phyloP scores from a whole-genome alignment of 495 filamentous ascomycete genomes.

The Annulohypoxylon nitens region DNA sequence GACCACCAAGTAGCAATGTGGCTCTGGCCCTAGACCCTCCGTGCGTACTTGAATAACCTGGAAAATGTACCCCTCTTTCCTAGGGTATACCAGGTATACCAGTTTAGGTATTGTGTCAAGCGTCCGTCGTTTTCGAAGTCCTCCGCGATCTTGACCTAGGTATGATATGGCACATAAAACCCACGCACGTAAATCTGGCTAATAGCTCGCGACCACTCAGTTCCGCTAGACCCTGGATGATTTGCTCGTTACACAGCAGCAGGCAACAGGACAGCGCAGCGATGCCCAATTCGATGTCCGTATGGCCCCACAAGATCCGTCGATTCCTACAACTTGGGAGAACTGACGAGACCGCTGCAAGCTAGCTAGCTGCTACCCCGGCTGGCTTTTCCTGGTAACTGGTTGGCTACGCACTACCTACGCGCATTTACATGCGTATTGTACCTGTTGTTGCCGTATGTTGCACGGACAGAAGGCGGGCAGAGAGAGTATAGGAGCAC shows the following conservation, averaged over 20 bases:
- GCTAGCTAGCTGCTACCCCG: constrained; percentile 11
- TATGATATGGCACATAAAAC: constrained; percentile 36
- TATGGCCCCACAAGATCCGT: constrained; percentile 46
- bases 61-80: constrained; percentile 43
- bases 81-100: constrained; percentile 41
- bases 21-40: constrained; percentile 41
- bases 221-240: constrained; percentile 36
- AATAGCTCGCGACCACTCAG: constrained; percentile 41
- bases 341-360: constrained; percentile 29
- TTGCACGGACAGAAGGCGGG: constrained; percentile 22
- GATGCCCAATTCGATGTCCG: constrained; percentile 40
- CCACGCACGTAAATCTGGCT: constrained; percentile 45
- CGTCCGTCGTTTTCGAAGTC: constrained; percentile 22
- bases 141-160: constrained; percentile 43
- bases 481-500: constrained; percentile 28
- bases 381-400: neutral
- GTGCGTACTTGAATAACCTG: constrained; percentile 21
- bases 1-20: constrained; percentile 44
- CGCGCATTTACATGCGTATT: constrained; percentile 28
- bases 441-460: constrained; percentile 22
- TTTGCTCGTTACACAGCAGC: constrained; percentile 41
- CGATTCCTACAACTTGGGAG: constrained; percentile 38
- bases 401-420: constrained; percentile 32
- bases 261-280: constrained; percentile 36
- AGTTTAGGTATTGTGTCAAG: constrained; percentile 40